A percentile compares a stretch with the other conserved stretches of the same genome.
Conservation (phyloP, 768 basidiomycete genomes). For the Serendipita indica region DNA sequence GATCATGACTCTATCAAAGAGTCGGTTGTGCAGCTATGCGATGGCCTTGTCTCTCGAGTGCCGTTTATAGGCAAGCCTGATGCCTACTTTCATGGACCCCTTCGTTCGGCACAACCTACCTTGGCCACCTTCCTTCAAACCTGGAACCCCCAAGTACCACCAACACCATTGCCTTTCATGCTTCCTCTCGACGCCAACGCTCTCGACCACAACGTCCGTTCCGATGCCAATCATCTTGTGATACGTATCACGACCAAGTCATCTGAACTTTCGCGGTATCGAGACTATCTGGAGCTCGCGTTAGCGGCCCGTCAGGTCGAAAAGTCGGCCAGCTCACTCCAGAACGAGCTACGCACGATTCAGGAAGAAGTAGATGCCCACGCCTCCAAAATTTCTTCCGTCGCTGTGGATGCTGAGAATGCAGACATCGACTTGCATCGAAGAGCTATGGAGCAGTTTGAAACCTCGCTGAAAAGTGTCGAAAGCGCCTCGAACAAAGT, state of each 20-base stretch:
- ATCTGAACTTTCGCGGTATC: slow-evolving; percentile 34
- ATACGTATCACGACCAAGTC: slow-evolving; percentile 45
- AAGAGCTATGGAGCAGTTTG: slow-evolving; percentile 26
- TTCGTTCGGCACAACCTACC: slow-evolving; percentile 14
- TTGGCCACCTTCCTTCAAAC: slow-evolving; percentile 9
- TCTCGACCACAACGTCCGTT: slow-evolving; percentile 52
- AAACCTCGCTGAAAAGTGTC: slow-evolving; percentile 24
- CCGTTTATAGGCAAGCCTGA: slow-evolving; percentile 26
- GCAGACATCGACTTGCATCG: slow-evolving; percentile 15
- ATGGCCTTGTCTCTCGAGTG: slow-evolving; percentile 36
- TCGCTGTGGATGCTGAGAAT: slow-evolving; percentile 13
- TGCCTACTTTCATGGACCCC: slow-evolving; percentile 7
- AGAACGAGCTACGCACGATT: slow-evolving; percentile 26
- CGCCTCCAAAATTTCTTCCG: too few species aligned
- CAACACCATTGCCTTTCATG: neutral
- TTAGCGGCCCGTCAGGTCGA: slow-evolving; percentile 36
- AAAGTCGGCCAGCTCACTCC: slow-evolving; percentile 20
- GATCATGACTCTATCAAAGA: neutral
- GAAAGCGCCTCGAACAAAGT: slow-evolving; percentile 25
- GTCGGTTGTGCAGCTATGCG: slow-evolving; percentile 27
- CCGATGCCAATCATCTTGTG: slow-evolving; percentile 52
- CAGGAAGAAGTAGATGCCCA: slow-evolving; percentile 29
- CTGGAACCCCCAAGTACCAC: neutral
- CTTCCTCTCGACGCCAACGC: slow-evolving; percentile 41
- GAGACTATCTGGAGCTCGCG: slow-evolving; percentile 36